Evolutionary conservation across 257 asterid species (phyloP).

Genomic region (Fraxinus quadrangulata): DNA sequence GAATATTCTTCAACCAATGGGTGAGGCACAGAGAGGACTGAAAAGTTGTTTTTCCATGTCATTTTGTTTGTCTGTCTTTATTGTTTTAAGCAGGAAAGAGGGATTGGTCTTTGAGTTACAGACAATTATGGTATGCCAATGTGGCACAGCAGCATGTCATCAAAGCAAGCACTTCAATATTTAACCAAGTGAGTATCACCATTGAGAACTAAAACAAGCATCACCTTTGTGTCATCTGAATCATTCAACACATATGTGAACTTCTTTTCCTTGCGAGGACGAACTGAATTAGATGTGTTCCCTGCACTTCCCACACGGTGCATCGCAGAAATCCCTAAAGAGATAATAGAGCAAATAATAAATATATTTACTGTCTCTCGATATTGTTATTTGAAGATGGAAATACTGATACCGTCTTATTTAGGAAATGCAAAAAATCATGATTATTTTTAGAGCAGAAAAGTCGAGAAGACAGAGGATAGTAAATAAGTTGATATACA

Average conservation of each 20-base stretch:
- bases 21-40: background rate
- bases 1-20: background rate
- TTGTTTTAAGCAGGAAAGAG: background rate
- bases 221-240: conserved; percentile 82
- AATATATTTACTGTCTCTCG: background rate
- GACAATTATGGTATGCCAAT: background rate
- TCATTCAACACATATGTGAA: conserved; percentile 83
- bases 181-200: background rate
- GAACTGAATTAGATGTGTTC: conserved; percentile 67
- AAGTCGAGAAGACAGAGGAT: background rate
- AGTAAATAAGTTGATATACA: background rate
- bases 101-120: background rate
- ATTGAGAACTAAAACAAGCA: conserved; percentile 20
- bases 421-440: conserved; percentile 5
- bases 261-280: conserved; percentile 91
- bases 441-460: background rate
- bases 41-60: too few species aligned
- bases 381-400: conserved; percentile 1
- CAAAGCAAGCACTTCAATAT: conserved; percentile 1
- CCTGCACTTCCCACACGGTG: conserved; percentile 98
- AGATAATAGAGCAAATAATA: conserved; percentile 20
- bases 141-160: background rate
- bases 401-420: conserved; percentile 1
- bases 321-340: conserved; percentile 66
- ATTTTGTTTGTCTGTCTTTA: background rate